Evolutionary conservation across 441 rosid species (phyloP).

Genomic region (Erysimum pusillum): DNA sequence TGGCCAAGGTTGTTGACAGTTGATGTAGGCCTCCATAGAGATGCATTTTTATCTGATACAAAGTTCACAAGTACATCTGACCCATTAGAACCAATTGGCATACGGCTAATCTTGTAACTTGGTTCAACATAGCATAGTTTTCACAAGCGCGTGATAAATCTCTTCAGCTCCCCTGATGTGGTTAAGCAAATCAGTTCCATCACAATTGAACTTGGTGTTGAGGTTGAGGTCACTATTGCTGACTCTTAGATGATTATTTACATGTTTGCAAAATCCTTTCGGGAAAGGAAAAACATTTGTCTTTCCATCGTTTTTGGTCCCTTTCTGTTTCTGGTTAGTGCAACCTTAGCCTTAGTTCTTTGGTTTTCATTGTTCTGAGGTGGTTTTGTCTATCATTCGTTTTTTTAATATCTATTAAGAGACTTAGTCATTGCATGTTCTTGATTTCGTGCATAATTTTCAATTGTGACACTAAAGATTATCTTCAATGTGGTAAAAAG

Average conservation of each 20-base stretch:
- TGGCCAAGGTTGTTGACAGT: no score
- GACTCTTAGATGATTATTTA: slow-evolving; percentile 46
- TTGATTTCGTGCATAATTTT: neutral
- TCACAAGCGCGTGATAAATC: slow-evolving; percentile 67
- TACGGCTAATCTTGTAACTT: no score
- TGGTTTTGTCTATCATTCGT: neutral
- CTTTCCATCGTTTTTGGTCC: neutral
- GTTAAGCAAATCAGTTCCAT: slow-evolving; percentile 67
- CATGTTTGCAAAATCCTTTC: no score
- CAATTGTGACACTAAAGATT: neutral
- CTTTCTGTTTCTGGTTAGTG: slow-evolving; percentile 24
- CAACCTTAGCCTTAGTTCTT: slow-evolving; percentile 20
- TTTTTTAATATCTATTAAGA: neutral
- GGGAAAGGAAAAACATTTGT: no score
- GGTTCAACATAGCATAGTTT: neutral
- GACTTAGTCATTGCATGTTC: slow-evolving; percentile 8
- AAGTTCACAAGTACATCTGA: no score
- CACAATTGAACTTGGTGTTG: slow-evolving; percentile 66
- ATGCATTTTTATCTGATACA: no score
- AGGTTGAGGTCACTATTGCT: slow-evolving; percentile 65
- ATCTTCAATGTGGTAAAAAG: neutral
- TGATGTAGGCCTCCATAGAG: no score
- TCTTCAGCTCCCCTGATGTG: slow-evolving; percentile 66
- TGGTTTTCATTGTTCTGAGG: neutral
- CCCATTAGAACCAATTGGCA: no score